Base-by-base conservation (phyloP, 208 protist genomes). In the Entamoeba nuttalli region DNA sequence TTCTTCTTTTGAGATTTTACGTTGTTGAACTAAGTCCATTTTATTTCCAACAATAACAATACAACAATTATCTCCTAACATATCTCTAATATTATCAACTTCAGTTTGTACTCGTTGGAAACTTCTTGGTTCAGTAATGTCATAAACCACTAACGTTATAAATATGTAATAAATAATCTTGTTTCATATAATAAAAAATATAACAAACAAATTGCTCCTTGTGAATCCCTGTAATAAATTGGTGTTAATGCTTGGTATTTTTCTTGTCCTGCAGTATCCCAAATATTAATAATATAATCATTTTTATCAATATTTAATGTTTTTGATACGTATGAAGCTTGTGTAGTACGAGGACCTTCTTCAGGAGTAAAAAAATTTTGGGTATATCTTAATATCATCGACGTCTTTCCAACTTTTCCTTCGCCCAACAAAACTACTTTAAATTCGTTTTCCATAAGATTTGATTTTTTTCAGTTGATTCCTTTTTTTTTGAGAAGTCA, bases 251-350 rank as follows among this genome's bases (percentile, higher is more conserved):
- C 84, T 55, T 95, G 44, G 44, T 55, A 95, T 44, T 51, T 51
- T 9, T 95, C 94, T 35, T 71, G 50, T 48, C 94, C 94, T 41
- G 94, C 94, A 41, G 94, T 95, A 50, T 95, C 94, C 94, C 94
- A 95, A 41, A 95, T 71, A 3, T 95, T 71, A n/a, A 71, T 55
- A 5, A 55, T 55, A 55, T 55, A 55, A 55, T 55, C 52, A 17
- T 9, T 19, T 55, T 55, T 55, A 55, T 55, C 15, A 55, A 55
- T 55, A 17, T 7, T 55, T 19, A 55, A 17, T 19, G 52, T 55
- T 55, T 55, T 55, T 17, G 52, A 55, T 19, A 55, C 52, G 15
- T 55, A 55, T 55, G 52, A 55, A 17, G 52, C 52, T 17, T 55
- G 52, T 9, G 52, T 55, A 55, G 52, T 55, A 19, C 52, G 7